Evolutionary conservation across 345 rosid genomes (phyloP).

Genomic region (Euphorbia pulcherrima): DNA sequence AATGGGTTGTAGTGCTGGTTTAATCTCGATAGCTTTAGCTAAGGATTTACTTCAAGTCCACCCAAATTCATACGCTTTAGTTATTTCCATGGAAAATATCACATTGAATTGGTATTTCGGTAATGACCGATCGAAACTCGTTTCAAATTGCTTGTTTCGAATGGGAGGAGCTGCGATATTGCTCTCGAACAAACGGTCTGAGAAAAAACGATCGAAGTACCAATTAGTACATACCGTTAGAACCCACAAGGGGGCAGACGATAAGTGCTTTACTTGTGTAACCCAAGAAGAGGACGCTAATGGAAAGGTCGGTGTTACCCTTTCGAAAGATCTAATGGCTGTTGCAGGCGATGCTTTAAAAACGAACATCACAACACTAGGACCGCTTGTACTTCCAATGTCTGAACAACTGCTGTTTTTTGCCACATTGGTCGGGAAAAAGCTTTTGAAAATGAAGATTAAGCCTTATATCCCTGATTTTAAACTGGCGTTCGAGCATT

Average conservation of each 20-base stretch:
- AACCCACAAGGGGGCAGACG: slow-evolving; percentile 54
- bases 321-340: slow-evolving; percentile 54
- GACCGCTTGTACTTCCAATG: slow-evolving; percentile 60
- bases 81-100: slow-evolving; percentile 25
- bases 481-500: slow-evolving; percentile 69
- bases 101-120: slow-evolving; percentile 24
- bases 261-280: slow-evolving; percentile 45
- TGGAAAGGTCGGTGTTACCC: slow-evolving; percentile 37
- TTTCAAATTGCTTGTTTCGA: slow-evolving; percentile 21
- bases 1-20: slow-evolving; percentile 26
- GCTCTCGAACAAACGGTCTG: slow-evolving; percentile 21
- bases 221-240: slow-evolving; percentile 51
- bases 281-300: slow-evolving; percentile 48
- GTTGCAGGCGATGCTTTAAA: slow-evolving; percentile 64
- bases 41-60: slow-evolving; percentile 25
- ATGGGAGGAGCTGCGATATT: slow-evolving; percentile 26
- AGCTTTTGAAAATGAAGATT: slow-evolving; percentile 41
- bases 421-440: slow-evolving; percentile 33
- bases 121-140: slow-evolving; percentile 23
- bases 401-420: slow-evolving; percentile 52
- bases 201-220: slow-evolving; percentile 38
- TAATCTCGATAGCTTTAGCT: slow-evolving; percentile 20
- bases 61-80: slow-evolving; percentile 21
- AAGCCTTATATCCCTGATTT: slow-evolving; percentile 62
- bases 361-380: slow-evolving; percentile 59